Base-by-base conservation (phyloP, 1,139 yeast species). In the Hyphopichia wangnamkhiaoensis region DNA sequence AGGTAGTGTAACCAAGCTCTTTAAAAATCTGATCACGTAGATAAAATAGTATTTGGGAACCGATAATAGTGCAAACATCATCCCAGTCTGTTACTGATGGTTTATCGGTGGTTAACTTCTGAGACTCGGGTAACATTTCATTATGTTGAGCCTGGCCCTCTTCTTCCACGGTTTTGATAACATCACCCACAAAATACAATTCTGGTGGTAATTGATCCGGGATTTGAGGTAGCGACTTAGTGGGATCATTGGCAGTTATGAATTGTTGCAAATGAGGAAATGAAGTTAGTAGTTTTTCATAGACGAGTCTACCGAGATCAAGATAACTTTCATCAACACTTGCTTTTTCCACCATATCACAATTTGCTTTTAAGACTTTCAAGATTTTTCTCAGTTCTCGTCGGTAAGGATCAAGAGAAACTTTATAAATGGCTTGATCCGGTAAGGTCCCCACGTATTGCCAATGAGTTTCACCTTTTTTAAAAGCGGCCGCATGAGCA, bases 401-500 rank as follows among this genome's bases (percentile, higher is more conserved):
- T 43, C 98, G 69, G 56, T 91, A 93, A 0, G 96, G 96, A 56
- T 93, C 98, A 40, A 93, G 66, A 5, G 94, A 82, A 7, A 93
- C 97, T 59, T 93, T 93, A 57, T 90, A 87, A 25, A 71, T 63
- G 0, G 58, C 66, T 28, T 75, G 74, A 34, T 60, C 53, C 0
- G 83, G 83, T 2, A 67, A 38, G 9, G 70, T 63, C 7, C 61
- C 55, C 5, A 60, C 43, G 39, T 91, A 90, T 34, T 80, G 75
- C 97, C 98, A 93, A 39, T 78, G 76, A 12, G 83, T 76, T 43
- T 87, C 90, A 2, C 98, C 98, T 56, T 84, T 87, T 50, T 79
- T 82, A 67, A 87, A 93, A 1, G 93, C 96, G 0, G 98, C 97
- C 0, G 97, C 96, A 59, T 93, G 98, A 1, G 94, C 93, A 5